Evolutionary conservation across 1,139 yeast genomes (phyloP), one percentile per base, ranked within the genome.

Genomic region (Nematodospora anomalae): DNA sequence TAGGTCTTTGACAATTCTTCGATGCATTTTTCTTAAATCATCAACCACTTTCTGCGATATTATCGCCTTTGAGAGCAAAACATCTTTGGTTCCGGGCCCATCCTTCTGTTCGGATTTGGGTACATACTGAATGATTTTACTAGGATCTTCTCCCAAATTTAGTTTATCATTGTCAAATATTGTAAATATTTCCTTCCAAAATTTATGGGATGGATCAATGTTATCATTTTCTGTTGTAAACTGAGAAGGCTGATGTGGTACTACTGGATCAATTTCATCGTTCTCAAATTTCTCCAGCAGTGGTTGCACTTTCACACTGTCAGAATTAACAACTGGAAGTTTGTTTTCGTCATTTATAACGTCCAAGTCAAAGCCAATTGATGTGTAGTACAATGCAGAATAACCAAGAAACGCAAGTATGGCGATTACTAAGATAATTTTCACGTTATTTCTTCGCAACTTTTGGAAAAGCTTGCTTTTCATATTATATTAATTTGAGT

Each of bases 41-140:
- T 50, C 36, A 5, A 55, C 36, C 6, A 55, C 52, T 4, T 51
- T 55, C 4, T 52, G 57, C 0, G 58, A 43, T 1, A 67, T 53
- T 5, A 35, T 37, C 2, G 70, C 69, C 35, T 58, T 60, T 1
- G 67, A 57, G 13, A 62, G 43, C 20, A 67, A 50, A 2, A 49
- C 53, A 4, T 53, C 56, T 40, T 62, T 62, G 6, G 63, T 56
- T 8, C 52, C 51, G 1, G 52, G 51, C 2, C 62, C 63, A 10
- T 48, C 41, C 15, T 52, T 42, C n/a, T 60, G 62, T 16, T 35
- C 22, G 6, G 50, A 49, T 33, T 48, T 47, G 6, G 53, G 56
- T 6, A 53, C 45, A 40, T 59, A 60, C 22, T 46, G 42, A 11
- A 65, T 51, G 1, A 60, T 60, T 2, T 47, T 41, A 8, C 45